Evolutionary conservation across 1,139 yeast species (phyloP).

Genomic region (Dujonia santamariae): DNA sequence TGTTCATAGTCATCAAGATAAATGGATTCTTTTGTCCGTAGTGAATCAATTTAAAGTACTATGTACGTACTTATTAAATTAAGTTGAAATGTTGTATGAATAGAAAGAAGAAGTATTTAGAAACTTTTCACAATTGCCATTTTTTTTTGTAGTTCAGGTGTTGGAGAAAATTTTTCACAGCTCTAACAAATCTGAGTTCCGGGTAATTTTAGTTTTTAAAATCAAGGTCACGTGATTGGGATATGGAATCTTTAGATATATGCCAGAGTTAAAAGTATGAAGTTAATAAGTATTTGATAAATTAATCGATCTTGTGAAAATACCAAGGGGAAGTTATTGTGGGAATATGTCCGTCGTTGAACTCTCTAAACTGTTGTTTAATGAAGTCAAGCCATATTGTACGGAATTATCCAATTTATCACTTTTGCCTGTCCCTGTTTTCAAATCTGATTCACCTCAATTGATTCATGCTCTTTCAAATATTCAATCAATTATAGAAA

Average conservation of each 20-base stretch:
- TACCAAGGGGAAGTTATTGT: background rate
- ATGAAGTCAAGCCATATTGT: conserved; percentile 32
- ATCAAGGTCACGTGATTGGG: background rate
- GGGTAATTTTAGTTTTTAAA: background rate
- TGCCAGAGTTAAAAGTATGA: no score
- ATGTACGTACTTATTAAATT: no score
- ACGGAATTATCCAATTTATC: conserved; percentile 26
- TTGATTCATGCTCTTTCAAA: conserved; percentile 11
- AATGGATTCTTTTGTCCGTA: conserved; percentile 4
- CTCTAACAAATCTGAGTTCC: background rate
- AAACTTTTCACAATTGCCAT: no score
- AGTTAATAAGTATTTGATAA: no score
- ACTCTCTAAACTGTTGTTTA: conserved; percentile 31
- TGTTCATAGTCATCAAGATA: conserved; percentile 6
- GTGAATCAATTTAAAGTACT: no score
- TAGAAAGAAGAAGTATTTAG: no score
- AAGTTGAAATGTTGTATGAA: no score
- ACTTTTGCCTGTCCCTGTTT: conserved; percentile 12
- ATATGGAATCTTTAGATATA: no score
- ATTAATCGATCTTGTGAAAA: conserved; percentile 1
- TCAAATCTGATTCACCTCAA: conserved; percentile 13
- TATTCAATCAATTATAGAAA: conserved; percentile 12
- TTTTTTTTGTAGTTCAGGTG: conserved; percentile 2
- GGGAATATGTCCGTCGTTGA: conserved; percentile 1
- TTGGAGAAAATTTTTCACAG: background rate